Evolutionary conservation across 306 rosid species (phyloP).

Genomic region (Clitoria ternatea): DNA sequence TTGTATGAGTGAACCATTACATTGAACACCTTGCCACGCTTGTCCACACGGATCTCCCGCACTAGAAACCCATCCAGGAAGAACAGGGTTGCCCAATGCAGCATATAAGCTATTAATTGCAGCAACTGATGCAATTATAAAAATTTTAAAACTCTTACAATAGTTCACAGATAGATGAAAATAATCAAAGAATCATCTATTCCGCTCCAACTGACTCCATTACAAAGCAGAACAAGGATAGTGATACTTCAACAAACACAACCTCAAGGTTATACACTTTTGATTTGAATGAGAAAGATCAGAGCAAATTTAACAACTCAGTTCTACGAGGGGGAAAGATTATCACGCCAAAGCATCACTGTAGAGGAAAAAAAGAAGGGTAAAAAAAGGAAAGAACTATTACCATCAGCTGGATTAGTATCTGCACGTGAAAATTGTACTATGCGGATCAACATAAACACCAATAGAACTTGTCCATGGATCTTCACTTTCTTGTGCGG

Average conservation of each 20-base stretch:
- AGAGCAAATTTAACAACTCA: neutral
- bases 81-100: conserved; percentile 68
- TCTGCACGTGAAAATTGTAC: conserved; percentile 54
- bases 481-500: conserved; percentile 43
- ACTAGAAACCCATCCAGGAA: conserved; percentile 79
- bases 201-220: too few species aligned
- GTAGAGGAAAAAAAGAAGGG: conserved; percentile 14
- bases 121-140: conserved; percentile 54
- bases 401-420: conserved; percentile 76
- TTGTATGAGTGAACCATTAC: conserved; percentile 57
- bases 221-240: too few species aligned
- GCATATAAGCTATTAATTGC: conserved; percentile 68
- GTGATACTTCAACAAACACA: neutral
- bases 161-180: conserved; percentile 1
- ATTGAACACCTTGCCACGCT: conserved; percentile 85
- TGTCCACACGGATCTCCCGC: conserved; percentile 96
- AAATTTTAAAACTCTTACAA: conserved; percentile 5
- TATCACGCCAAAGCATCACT: conserved; percentile 17
- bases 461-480: conserved; percentile 36
- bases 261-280: neutral
- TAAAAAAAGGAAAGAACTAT: conserved; percentile 22
- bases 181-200: neutral
- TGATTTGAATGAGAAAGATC: conserved; percentile 1
- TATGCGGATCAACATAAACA: conserved; percentile 45
- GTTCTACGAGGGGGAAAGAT: conserved; percentile 11